These are phyloP conservation scores for Lepidium africanum DNA, from an alignment of 345 rosid genomes.

Conservation along the genomic window DNA sequence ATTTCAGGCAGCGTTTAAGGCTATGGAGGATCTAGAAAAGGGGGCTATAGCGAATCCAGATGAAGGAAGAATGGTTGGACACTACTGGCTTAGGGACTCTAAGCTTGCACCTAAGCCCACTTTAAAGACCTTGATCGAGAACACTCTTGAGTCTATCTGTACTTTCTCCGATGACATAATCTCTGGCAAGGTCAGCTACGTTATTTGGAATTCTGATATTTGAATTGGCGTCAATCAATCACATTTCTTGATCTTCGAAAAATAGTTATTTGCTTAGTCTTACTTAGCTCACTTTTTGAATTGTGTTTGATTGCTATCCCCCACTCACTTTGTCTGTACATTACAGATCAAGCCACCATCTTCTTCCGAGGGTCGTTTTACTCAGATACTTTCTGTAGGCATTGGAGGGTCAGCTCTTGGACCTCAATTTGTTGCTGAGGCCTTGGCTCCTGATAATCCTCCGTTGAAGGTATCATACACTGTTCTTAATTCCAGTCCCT, in stretches of 20 bases:
- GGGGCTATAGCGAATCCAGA: constrained; percentile 96
- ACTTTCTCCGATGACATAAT: constrained; percentile 62
- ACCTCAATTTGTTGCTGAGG: constrained; percentile 97
- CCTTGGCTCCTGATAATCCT: constrained; percentile 96
- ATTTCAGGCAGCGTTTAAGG: constrained; percentile 57
- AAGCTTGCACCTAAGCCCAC: constrained; percentile 55
- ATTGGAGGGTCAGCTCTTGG: constrained; percentile 99
- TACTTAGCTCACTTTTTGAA: neutral
- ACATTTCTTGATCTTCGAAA: neutral
- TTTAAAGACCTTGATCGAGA: constrained; percentile 58
- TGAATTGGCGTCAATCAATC: neutral
- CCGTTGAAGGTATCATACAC: constrained; percentile 59
- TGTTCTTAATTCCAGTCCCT: neutral
- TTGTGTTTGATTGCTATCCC: neutral
- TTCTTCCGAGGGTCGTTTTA: constrained; percentile 67
- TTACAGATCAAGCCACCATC: constrained; percentile 80
- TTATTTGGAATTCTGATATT: neutral
- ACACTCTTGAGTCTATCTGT: constrained; percentile 60
- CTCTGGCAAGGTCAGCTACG: constrained; percentile 67
- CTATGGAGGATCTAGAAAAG: constrained; percentile 81
- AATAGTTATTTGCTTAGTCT: neutral
- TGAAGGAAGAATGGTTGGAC: constrained; percentile 98
- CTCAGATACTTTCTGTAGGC: constrained; percentile 83
- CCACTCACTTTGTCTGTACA: neutral
- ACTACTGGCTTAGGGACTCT: constrained; percentile 86